Evolutionary conservation across 495 filamentous ascomycete genomes (phyloP).

Genomic region (Daldinia childiae): DNA sequence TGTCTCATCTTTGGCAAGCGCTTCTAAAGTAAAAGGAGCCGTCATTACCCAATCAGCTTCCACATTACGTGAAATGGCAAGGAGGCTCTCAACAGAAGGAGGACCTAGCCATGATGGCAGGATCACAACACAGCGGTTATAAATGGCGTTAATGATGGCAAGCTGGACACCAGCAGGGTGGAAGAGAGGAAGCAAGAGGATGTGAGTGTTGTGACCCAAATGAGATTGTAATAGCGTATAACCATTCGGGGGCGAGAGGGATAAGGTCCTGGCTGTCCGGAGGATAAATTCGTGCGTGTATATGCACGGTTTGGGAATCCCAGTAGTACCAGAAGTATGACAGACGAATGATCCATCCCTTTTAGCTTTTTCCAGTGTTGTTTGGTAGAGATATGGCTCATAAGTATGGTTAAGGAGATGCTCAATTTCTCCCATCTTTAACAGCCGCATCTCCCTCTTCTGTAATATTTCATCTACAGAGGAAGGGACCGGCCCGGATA

Average conservation of each 20-base stretch:
- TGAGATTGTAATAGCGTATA: neutral
- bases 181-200: neutral
- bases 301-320: neutral
- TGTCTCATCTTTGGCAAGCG: neutral
- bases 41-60: neutral
- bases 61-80: neutral
- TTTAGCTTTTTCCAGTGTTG: neutral
- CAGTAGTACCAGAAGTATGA: neutral
- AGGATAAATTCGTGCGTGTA: neutral
- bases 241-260: neutral
- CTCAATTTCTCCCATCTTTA: neutral
- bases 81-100: neutral
- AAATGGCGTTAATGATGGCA: neutral
- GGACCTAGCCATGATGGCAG: neutral
- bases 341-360: neutral
- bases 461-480: neutral
- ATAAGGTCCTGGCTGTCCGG: neutral
- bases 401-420: neutral
- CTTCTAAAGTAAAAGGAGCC: neutral
- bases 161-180: neutral
- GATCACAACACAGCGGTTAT: slow-evolving; percentile 1
- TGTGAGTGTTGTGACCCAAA: neutral
- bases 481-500: neutral
- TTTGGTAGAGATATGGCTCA: neutral
- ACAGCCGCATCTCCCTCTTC: neutral